Evolutionary conservation across 371 early-diverging fungal species (phyloP), one percentile per base, ranked within the genome.

Genomic region (Saksenaea oblongispora): DNA sequence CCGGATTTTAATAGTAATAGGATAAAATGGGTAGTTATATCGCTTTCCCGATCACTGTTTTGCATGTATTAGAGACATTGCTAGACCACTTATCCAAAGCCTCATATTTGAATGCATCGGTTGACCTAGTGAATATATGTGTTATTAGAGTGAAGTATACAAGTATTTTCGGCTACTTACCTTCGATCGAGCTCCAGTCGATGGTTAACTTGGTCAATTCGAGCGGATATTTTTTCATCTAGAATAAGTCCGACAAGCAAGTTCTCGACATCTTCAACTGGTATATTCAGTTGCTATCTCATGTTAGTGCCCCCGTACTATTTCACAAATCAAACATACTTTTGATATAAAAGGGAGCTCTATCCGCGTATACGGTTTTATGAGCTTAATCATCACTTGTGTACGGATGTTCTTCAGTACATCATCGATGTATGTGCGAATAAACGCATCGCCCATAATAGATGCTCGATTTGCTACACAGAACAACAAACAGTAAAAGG

Each of bases 281-380:
- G 75, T 36, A 94, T 89, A 64, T 91, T 91, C 56, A 96, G 84
- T 79, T 92, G 88, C 84, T 91, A 66, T n/a, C 17, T 8, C 42
- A 51, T 17, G 51, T 47, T 5, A 34, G 14, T 27, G 18, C 24
- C 13, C 15, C n/a, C n/a, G n/a, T 28, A 28, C 15, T 13, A 56
- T 61, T 54, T 47, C 27, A 44, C 36, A 17, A 11, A 26, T 2
- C 4, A 10, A n/a, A 10, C 67, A 63, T 77, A 92, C 93, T 76
- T 88, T 83, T 13, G 94, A 88, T 55, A 94, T 87, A 70, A 90
- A 92, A 0, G 76, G 71, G 27, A 96, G 76, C 65, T 91, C 90
- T 42, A 96, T 91, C 56, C 95, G 85, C 8, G 97, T 95, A 71
- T 97, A 97, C 0, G 98, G 98, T 71, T 86, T 87, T 67, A 95